Percentiles rank a stretch among this genome's conserved stretches.
phyloP scores from a whole-genome alignment of 352 stramenopile genomes.

The Phytopythium litorale region DNA sequence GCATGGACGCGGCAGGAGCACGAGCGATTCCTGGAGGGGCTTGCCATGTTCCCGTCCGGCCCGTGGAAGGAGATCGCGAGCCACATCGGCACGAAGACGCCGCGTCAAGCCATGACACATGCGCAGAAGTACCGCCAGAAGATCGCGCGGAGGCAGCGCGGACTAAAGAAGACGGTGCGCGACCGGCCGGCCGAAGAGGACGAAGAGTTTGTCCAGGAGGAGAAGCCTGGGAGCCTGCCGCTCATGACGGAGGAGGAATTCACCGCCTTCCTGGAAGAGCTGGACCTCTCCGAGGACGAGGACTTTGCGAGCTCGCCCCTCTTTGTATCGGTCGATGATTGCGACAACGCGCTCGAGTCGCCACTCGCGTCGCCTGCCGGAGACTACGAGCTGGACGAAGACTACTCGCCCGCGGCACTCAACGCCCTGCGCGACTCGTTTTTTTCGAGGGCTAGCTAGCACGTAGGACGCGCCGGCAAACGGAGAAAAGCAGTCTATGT shows the following conservation, averaged over 20 bases:
- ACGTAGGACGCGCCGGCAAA: neutral
- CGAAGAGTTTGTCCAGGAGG: constrained; percentile 4
- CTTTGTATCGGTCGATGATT: neutral
- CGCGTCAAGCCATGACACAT: constrained; percentile 90
- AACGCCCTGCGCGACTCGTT: constrained; percentile 1
- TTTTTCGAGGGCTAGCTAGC: neutral
- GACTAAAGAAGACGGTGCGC: constrained; percentile 30
- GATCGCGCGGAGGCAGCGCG: constrained; percentile 37
- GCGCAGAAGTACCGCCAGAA: constrained; percentile 92
- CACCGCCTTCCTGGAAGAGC: constrained; percentile 4
- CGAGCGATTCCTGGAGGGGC: constrained; percentile 48
- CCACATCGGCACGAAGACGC: constrained; percentile 43
- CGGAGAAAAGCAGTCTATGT: too few relatives aligned
- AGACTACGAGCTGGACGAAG: neutral
- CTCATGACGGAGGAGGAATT: constrained; percentile 3
- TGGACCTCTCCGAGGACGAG: constrained; percentile 7
- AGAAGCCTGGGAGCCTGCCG: neutral
- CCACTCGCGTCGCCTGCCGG: neutral
- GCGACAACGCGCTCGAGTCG: neutral
- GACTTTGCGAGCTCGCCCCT: neutral
- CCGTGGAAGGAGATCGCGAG: constrained; percentile 49
- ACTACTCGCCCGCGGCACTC: constrained; percentile 1
- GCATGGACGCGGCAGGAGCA: constrained; percentile 39
- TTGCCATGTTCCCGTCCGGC: constrained; percentile 40
- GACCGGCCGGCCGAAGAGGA: constrained; percentile 21